Percentiles rank a stretch among this genome's conserved stretches.
phyloP scores from a whole-genome alignment of 73 alveolate species.

The Symbiodinium pilosum region DNA sequence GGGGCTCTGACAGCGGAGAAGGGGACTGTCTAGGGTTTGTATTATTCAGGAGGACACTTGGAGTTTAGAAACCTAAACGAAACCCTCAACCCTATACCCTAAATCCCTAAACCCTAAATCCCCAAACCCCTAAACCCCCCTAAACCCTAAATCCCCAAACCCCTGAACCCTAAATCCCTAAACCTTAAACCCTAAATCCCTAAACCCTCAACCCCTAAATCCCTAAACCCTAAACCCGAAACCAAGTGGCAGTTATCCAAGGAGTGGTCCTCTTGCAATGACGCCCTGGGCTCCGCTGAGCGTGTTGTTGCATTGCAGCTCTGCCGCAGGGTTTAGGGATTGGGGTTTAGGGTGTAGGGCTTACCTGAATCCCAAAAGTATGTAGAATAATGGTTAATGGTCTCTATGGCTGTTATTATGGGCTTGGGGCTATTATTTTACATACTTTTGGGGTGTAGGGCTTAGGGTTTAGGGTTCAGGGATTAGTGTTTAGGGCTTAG shows the following conservation, averaged over 20 bases:
- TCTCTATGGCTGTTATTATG: too few species aligned
- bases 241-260: neutral
- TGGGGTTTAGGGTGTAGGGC: neutral
- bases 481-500: neutral
- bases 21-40: too few species aligned
- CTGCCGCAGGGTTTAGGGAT: neutral
- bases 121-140: too few species aligned
- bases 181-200: neutral
- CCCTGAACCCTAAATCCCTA: neutral
- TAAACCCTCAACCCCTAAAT: neutral
- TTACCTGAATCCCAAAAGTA: neutral
- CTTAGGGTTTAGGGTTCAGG: neutral
- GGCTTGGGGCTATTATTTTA: too few species aligned
- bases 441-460: too few species aligned
- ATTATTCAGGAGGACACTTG: too few species aligned
- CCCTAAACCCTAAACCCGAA: neutral
- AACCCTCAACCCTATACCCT: too few species aligned
- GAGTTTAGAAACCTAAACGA: too few species aligned
- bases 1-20: too few species aligned
- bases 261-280: slow-evolving; percentile 94
- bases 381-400: too few species aligned
- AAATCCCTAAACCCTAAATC: too few species aligned
- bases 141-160: too few species aligned
- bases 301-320: slow-evolving; percentile 37
- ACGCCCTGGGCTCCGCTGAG: slow-evolving; percentile 89